Base-by-base conservation (phyloP, 345 rosid species). In the Euphorbia tirucalli region DNA sequence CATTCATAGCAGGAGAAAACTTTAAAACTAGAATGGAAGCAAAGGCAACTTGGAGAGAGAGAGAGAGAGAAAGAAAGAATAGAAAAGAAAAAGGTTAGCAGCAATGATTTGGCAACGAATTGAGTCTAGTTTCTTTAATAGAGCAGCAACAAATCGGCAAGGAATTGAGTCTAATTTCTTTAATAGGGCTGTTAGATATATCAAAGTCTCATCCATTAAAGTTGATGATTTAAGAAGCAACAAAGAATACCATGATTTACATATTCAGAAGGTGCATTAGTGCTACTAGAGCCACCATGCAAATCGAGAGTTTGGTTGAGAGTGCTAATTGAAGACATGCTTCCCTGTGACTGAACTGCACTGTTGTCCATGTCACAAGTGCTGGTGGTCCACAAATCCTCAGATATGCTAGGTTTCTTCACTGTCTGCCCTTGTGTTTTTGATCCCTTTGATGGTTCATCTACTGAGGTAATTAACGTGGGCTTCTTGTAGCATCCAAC, bases 191-290 rank as follows among this genome's bases (percentile, higher is more conserved):
- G 32, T 60, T 68, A 31, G 25, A 62, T 27, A 55, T 18, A 30
- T 50, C 48, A 54, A 66, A 49, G 31, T 44, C 14, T 22, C 13
- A 37, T 18, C 21, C 21, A 8, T 60, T 19, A 25, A 72, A 71
- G 30, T 32, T 55, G 44, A 15, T 49, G 11, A 72, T 57, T 62
- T 28, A 69, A 56, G 21, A 19, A 61, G 65, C 27, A 49, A 76
- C 21, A 37, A 78, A 60, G 73, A 79, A 75, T 85, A 77, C 97
- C 94, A 68, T 91, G 94, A 73, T 89, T 91, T 61, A 87, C 90
- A 77, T 66, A 91, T 78, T 91, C 94, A 46, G 84, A 55, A 63
- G 84, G 81, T 32, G 83, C 62, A 74, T 59, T 83, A 24, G 74
- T 55, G 64, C 78, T 79, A 58, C 87, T 59, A 5, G 75, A 52